Base-by-base conservation (phyloP, 306 rosid species). In the Dryas drummondii region DNA sequence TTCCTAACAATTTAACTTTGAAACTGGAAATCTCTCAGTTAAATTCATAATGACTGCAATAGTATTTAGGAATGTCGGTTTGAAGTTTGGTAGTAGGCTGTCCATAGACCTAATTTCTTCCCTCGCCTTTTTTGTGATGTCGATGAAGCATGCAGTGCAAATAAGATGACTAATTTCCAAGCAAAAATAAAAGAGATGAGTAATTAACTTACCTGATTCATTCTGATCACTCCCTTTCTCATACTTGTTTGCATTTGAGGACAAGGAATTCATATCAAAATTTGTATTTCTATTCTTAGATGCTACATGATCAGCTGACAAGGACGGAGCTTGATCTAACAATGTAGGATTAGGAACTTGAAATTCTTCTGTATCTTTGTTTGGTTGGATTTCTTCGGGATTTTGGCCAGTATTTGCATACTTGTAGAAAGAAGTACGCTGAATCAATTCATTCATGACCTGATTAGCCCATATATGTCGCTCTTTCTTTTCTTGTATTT, bases 401-500 rank as follows among this genome's bases (percentile, higher is more conserved):
- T 57, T 45, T 42, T 13, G 5, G 14, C 79, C 83, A 14, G 76
- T 66, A 27, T 79, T 68, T 70, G 32, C 66, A 49, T 79, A 73
- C 4, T 79, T 79, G 79, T 59, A 79, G 8, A 41, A 79, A n/a
- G 54, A 66, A 32, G 76, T 67, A 10, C 0, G 49, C 9, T 60
- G 12, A 19, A 80, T 52, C 71, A 80, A 16, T 60, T 80, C 45
- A 19, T 68, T 55, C 83, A 80, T 67, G 41, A 68, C 65, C 60
- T 52, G 70, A 57, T n/a, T 44, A 5, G 75, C 83, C 79, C 78
- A 52, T 4, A 60, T 8, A 54, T 80, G 76, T 12, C 73, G 54
- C 65, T 50, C 13, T 80, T 80, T 80, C 79, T 41, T 68, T 62
- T 70, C 68, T 50, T 74, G 32, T 26, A 80, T 60, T 74, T 74